Percentiles rank a stretch among this genome's conserved stretches.
These are phyloP conservation scores for Murraya paniculata DNA, from an alignment of 345 rosid species.

Conservation along the genomic window DNA sequence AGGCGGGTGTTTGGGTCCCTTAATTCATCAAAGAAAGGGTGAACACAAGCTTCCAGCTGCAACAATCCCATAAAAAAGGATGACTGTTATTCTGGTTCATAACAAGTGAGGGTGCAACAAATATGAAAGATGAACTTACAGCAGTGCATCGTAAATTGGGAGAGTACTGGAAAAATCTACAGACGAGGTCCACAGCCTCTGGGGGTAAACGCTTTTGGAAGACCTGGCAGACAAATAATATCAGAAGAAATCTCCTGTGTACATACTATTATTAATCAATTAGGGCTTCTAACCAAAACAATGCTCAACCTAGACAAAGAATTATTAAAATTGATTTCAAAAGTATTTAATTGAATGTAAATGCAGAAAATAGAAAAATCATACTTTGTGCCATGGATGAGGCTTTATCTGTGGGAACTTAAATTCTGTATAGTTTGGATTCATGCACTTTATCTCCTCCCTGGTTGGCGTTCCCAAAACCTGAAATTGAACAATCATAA, in stretches of 20 bases:
- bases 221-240: slow-evolving; percentile 37
- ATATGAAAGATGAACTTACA: slow-evolving; percentile 43
- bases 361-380: slow-evolving; percentile 1
- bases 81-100: neutral
- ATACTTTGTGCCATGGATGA: slow-evolving; percentile 98
- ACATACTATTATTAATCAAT: neutral
- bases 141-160: slow-evolving; percentile 97
- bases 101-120: neutral
- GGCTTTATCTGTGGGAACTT: slow-evolving; percentile 95
- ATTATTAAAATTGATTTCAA: neutral
- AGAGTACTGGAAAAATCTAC: slow-evolving; percentile 93
- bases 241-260: neutral
- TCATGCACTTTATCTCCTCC: slow-evolving; percentile 99
- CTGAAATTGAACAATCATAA: slow-evolving; percentile 33
- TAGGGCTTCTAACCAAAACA: neutral
- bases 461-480: slow-evolving; percentile 95
- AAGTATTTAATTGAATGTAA: neutral
- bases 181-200: slow-evolving; percentile 96
- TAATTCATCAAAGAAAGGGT: slow-evolving; percentile 85
- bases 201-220: slow-evolving; percentile 91
- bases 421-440: slow-evolving; percentile 89
- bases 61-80: neutral
- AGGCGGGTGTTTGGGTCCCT: slow-evolving; percentile 87
- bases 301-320: neutral
- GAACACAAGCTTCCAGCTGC: slow-evolving; percentile 90